These are phyloP conservation scores for Cutaneotrichosporon sp. DNA, from an alignment of 1,284 basidiomycete genomes.

Conservation along the genomic window DNA sequence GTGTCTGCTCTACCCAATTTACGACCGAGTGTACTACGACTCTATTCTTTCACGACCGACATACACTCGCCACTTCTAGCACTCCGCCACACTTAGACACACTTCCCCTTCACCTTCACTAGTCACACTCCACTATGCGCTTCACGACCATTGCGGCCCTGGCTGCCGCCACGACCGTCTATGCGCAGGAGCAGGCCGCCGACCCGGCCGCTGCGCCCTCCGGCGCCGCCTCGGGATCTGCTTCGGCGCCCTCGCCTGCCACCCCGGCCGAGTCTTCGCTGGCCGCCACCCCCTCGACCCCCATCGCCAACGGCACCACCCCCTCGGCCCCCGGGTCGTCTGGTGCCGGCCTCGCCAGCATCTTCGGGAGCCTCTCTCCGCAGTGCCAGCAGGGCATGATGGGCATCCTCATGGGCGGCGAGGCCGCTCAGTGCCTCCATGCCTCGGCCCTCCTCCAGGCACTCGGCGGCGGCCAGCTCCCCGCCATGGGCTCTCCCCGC, in stretches of 20 bases:
- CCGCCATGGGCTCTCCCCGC: neutral
- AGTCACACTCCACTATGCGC: conserved; percentile 5
- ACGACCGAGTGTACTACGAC: neutral
- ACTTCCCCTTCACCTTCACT: neutral
- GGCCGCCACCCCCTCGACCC: neutral
- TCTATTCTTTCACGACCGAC: neutral
- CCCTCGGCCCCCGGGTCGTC: neutral
- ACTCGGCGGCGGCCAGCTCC: neutral
- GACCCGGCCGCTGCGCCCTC: neutral
- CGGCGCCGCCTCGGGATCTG: neutral
- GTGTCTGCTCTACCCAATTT: neutral
- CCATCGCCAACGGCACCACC: neutral
- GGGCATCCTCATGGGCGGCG: neutral
- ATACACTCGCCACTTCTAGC: neutral
- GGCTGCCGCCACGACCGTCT: neutral
- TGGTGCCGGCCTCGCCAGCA: too few relatives aligned
- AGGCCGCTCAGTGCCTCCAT: neutral
- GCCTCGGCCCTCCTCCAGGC: neutral
- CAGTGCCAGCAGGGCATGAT: neutral
- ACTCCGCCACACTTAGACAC: neutral
- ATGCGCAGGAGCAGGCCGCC: neutral
- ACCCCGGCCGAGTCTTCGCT: neutral
- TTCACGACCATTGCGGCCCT: conserved; percentile 1
- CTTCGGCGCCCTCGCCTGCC: too few relatives aligned
- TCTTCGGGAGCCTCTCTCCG: neutral